These are phyloP conservation scores for Dissoconium aciculare DNA, from an alignment of 2,329 filamentous ascomycete genomes.

Conservation along the genomic window DNA sequence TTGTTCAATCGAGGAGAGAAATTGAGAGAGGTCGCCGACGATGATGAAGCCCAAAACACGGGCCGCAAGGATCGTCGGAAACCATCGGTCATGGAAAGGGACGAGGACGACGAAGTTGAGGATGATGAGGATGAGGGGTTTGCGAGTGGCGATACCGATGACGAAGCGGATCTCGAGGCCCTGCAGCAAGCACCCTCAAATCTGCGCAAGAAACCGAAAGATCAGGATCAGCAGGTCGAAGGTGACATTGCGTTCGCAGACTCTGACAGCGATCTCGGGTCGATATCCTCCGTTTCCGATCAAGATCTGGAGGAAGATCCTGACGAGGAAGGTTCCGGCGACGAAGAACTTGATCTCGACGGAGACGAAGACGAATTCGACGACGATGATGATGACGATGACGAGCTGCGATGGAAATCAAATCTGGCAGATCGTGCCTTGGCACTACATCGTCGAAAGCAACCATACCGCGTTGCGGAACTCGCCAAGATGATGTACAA, in stretches of 20 bases:
- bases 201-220: constrained; percentile 17
- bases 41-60: constrained; percentile 27
- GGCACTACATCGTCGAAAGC: constrained; percentile 52
- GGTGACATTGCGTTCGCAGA: constrained; percentile 84
- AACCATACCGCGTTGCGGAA: constrained; percentile 63
- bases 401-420: constrained; percentile 70
- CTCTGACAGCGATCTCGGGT: constrained; percentile 90
- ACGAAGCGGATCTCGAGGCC: constrained; percentile 34
- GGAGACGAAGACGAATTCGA: constrained; percentile 52
- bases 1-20: constrained; percentile 68
- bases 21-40: constrained; percentile 42
- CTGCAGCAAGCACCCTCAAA: constrained; percentile 31
- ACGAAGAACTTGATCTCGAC: constrained; percentile 22
- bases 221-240: constrained; percentile 36
- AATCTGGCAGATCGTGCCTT: constrained; percentile 65
- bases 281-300: constrained; percentile 52
- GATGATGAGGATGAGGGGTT: constrained; percentile 39
- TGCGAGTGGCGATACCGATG: constrained; percentile 37
- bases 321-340: constrained; percentile 20
- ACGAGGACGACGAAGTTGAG: constrained; percentile 35
- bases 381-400: constrained; percentile 52
- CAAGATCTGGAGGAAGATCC: constrained; percentile 38
- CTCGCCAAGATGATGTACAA: constrained; percentile 84
- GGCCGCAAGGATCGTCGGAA: constrained; percentile 31
- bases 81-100: constrained; percentile 34